Evolutionary conservation across 345 rosid genomes (phyloP), one percentile per base, ranked within the genome.

Genomic region (Eucalyptus shirleyi): DNA sequence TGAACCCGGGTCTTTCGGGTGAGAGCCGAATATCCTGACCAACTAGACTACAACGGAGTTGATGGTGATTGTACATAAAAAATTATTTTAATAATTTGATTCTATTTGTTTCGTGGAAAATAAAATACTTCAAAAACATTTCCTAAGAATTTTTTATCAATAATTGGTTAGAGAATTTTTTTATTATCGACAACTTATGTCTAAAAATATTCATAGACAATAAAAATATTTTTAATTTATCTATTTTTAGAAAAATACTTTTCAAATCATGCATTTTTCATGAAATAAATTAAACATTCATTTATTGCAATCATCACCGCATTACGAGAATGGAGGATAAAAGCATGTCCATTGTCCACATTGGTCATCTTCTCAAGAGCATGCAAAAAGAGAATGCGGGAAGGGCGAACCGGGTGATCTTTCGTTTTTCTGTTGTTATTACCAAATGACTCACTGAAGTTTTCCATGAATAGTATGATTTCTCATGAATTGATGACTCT

Each of bases 1-100:
- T 89, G 96, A 95, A 96, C 96, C 95, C 95, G 93, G 95, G 96
- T 94, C 95, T 94, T 90, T 95, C 92, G 94, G 95, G 97, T 95
- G 97, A 95, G 97, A 94, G 95, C 95, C 96, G 92, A 95, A 89
- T 93, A 95, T 93, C 95, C 96, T 93, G 17, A 95, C 97, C 97
- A 53, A 91, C 95, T 95, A 95, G 96, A 95, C 98, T 95, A 95
- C 98, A 95, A 94, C 95, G 95, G 96, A 95, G 0, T 11, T 9
- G 3, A 1, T 44, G 9, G 0, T 23, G 1, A 2, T 1, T 2
- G 4, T 53, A 3, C 0, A 53, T 18, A 18, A 9, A 18, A 18
- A 53, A 18, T 53, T 18, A 55, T 9, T 23, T 21, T 9, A 56
- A 55, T 55, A 19, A 21, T 19, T 56, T 55, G 1, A 51, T 23